These are phyloP conservation scores for Aspergillus sp. DNA, from an alignment of 2,329 filamentous ascomycete species.

Conservation along the genomic window DNA sequence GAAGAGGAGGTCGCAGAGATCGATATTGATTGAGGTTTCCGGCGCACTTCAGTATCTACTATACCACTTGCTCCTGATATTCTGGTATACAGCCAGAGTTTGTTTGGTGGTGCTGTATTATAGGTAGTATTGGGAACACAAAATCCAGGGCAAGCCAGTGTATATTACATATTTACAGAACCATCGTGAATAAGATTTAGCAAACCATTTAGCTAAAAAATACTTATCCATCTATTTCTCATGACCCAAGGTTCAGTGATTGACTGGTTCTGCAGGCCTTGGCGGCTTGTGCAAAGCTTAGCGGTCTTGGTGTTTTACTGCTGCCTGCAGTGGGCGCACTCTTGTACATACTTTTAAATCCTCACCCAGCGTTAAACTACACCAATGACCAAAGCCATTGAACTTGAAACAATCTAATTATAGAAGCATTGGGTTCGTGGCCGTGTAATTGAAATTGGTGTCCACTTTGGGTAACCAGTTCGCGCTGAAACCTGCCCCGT, in stretches of 20 bases:
- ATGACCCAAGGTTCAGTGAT: no score
- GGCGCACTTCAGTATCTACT: neutral
- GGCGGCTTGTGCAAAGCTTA: constrained; percentile 19
- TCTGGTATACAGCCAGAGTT: neutral
- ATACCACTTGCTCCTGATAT: neutral
- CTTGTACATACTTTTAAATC: no score
- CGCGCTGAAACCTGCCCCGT: neutral
- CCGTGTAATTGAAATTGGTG: no score
- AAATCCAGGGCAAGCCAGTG: neutral
- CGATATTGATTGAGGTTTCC: constrained; percentile 11
- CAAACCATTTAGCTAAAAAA: no score
- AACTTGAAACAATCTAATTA: neutral
- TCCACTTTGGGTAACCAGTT: neutral
- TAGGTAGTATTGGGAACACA: neutral
- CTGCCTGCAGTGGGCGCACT: neutral
- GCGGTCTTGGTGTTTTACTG: constrained; percentile 9
- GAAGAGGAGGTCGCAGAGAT: constrained; percentile 15
- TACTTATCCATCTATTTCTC: no score
- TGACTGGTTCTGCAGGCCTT: no score
- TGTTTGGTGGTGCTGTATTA: neutral
- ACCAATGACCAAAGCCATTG: no score
- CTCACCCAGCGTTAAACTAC: no score
- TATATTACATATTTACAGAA: neutral
- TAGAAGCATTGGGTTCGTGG: neutral
- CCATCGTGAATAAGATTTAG: no score